Percentiles rank a stretch among this genome's conserved stretches.
Evolutionary conservation across 2,329 filamentous ascomycete species (phyloP).

Genomic region (Pestalotiopsis sp.): DNA sequence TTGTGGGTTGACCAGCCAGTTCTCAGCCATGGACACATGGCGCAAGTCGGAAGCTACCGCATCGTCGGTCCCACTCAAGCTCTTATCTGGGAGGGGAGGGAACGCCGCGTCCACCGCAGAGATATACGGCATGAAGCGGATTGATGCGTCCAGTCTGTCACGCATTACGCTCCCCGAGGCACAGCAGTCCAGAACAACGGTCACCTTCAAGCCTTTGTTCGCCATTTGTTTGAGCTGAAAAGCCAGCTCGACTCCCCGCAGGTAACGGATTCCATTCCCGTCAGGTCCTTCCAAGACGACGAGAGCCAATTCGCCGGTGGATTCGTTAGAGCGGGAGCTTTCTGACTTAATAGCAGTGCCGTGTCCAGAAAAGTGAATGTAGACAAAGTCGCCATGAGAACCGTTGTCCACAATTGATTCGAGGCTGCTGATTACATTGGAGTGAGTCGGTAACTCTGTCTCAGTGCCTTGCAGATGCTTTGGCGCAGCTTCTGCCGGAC

Average conservation of each 20-base stretch:
- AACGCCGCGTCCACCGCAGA: neutral
- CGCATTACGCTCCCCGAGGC: neutral
- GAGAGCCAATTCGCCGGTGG: neutral
- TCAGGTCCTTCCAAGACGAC: neutral
- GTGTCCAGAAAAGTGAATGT: neutral
- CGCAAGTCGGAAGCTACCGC: neutral
- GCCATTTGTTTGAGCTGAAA: neutral
- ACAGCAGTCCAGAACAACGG: slow-evolving; percentile 5
- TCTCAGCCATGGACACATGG: neutral
- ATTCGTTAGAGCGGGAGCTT: neutral
- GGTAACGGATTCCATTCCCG: neutral
- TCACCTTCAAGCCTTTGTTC: neutral
- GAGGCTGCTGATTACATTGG: too few relatives aligned
- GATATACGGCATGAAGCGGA: neutral
- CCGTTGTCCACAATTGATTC: too few relatives aligned
- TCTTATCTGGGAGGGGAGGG: neutral
- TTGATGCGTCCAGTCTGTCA: neutral
- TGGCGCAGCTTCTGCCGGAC: too few relatives aligned
- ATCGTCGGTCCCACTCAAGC: neutral
- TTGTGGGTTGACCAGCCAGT: slow-evolving; percentile 9
- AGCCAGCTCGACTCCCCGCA: slow-evolving; percentile 2
- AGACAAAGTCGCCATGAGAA: neutral
- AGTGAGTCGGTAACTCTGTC: too few relatives aligned
- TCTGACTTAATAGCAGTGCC: neutral
- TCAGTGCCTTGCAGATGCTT: too few relatives aligned